phyloP scores from a whole-genome alignment of 164 flowering plant genomes.

The Vitis riparia region DNA sequence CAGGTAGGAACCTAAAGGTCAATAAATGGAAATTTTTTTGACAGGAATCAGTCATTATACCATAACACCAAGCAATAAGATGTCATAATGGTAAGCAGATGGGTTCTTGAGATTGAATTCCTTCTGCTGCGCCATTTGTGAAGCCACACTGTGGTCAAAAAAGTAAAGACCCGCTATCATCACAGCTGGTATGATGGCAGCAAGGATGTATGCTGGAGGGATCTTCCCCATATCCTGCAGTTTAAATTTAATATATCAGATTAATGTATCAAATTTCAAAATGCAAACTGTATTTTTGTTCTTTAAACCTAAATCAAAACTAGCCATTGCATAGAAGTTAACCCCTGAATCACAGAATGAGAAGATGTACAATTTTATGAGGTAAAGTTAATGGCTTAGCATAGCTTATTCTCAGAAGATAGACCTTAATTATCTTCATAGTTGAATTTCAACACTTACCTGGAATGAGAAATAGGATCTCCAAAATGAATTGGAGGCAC shows the following conservation, averaged over 20 bases:
- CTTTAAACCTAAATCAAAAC: too few relatives aligned
- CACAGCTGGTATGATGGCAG: slow-evolving; percentile 5
- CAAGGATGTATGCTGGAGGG: neutral
- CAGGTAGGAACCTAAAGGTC: neutral
- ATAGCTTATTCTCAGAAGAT: too few relatives aligned
- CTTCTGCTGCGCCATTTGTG: slow-evolving; percentile 4
- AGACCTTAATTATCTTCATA: too few relatives aligned
- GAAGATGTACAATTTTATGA: too few relatives aligned
- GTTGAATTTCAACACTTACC: too few relatives aligned
- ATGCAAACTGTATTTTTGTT: too few relatives aligned
- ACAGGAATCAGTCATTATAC: neutral
- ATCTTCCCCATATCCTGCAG: slow-evolving; percentile 7
- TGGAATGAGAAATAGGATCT: too few relatives aligned
- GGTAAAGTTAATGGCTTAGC: too few relatives aligned
- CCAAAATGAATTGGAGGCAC: too few relatives aligned
- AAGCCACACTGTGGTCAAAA: slow-evolving; percentile 8
- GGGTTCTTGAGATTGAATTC: slow-evolving; percentile 11
- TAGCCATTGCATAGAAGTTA: too few relatives aligned
- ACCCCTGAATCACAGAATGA: too few relatives aligned
- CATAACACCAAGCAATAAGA: slow-evolving; percentile 4
- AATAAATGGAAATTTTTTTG: neutral
- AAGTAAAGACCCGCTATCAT: slow-evolving; percentile 6
- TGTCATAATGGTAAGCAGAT: slow-evolving; percentile 7
- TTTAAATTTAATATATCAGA: neutral
- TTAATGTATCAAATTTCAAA: too few relatives aligned